Base-by-base conservation (phyloP, 495 filamentous ascomycete genomes). In the Acidiella bohemica region DNA sequence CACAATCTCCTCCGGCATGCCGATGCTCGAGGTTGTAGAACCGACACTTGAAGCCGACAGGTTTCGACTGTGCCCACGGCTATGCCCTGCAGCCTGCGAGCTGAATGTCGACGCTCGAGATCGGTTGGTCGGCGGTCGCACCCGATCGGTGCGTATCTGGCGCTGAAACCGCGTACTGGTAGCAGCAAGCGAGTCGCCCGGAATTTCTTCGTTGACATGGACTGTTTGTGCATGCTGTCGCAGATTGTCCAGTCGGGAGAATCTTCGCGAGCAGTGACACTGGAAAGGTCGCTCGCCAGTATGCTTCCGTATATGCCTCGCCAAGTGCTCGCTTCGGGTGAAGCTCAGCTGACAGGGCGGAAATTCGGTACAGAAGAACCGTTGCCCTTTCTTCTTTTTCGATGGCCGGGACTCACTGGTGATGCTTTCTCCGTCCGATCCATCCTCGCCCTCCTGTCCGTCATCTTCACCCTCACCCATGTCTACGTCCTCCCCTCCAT, bases 151-250 rank as follows among this genome's bases (percentile, higher is more conserved):
- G 40, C 88, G 73, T 36, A 93, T 84, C 62, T 96, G 92, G 47
- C 92, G 72, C 56, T 95, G 88, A 55, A 94, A 96, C 17, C 88
- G 67, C 19, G 86, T 92, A 13, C 88, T 84, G 4, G 86, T 93
- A 28, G 92, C 92, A 5, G 90, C 92, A 9, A 96, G 70, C 6
- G 92, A 96, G 58, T 93, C 84, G 12, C 73, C 73, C 3, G 90
- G 90, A 14, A 96, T 97, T 34, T 94, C 88, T 56, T 96, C 92
- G 60, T 96, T 94, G 30, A 92, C 81, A 54, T 97, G 92, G 1
- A 97, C 92, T 0, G 92, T 97, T 54, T 94, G 92, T 12, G 90
- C 92, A 64, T 97, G 90, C 52, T 97, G 90, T 27, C 90, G 76
- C 25, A 97, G 67, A 50, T 97, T 97, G 59, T 97, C 90, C 25